Base-by-base conservation (phyloP, 257 asterid genomes). In the Nicotiana paniculata region DNA sequence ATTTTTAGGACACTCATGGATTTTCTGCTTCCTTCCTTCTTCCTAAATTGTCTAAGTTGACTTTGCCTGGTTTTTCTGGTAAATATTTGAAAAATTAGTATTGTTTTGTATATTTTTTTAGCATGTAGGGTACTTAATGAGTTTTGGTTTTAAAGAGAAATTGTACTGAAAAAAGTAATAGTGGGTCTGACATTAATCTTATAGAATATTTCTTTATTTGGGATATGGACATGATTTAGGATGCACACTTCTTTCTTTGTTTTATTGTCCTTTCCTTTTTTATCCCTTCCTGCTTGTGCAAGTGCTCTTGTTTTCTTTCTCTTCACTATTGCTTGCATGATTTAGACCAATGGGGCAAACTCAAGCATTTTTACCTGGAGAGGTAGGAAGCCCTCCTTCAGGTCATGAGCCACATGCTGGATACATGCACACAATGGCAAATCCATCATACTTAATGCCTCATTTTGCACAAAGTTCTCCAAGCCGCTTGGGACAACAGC, bases 401-500 rank as follows among this genome's bases (percentile, higher is more conserved):
- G 83, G 88, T 77, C 90, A 91, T 82, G 91, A 86, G 70, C 77
- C 83, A 21, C 89, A 81, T 77, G 84, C 68, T 35, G 91, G 91
- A 61, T 88, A 88, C 83, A 79, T 81, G 57, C 97, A 89, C 74
- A 83, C 86, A 18, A 77, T 85, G 79, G 17, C 83, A 26, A 89
- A 87, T 84, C 91, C 93, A 15, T 81, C 97, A 76, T 90, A 92
- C 80, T 84, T 88, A 62, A 81, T 81, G 85, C 96, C 97, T 77
- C 93, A 91, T 77, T 81, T 83, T 81, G 82, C 90, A 57, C 96
- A 84, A 83, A 85, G 74, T 88, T 93, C 97, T 67, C 94, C 92
- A 54, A 92, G 96, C 86, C 94, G 94, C 48, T 83, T 91, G 70
- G 93, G 95, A 21, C 93, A 89, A 83, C 92, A 87, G 82, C 92